phyloP scores from a whole-genome alignment of 2,329 filamentous ascomycete species.

The Fusarium liriodendri region DNA sequence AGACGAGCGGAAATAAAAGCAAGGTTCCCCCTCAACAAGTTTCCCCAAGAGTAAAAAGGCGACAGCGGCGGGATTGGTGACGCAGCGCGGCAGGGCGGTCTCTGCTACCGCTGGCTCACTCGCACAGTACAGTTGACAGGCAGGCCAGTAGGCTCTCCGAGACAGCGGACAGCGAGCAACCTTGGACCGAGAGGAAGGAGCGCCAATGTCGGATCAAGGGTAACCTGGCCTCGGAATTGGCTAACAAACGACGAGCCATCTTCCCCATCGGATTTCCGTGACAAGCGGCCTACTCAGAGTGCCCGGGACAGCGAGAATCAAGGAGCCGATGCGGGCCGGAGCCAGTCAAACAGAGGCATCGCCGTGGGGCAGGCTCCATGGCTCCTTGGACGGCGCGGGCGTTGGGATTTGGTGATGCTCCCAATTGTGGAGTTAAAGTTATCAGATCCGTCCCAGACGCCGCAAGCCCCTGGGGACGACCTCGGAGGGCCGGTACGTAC shows the following conservation, averaged over 20 bases:
- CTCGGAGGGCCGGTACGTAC: background rate
- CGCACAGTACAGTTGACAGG: conserved; percentile 16
- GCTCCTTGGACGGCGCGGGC: conserved; percentile 9
- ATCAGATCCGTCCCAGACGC: conserved; percentile 44
- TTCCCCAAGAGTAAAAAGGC: background rate
- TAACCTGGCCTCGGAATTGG: conserved; percentile 2
- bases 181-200: conserved; percentile 8
- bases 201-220: conserved; percentile 32
- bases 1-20: conserved; percentile 18
- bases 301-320: conserved; percentile 2
- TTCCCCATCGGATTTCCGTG: conserved; percentile 21
- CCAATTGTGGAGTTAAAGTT: conserved; percentile 44
- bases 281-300: conserved; percentile 7
- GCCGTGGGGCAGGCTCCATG: conserved; percentile 35
- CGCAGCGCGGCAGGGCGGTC: conserved; percentile 4
- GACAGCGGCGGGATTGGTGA: conserved; percentile 10
- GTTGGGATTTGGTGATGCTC: conserved; percentile 20
- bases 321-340: conserved; percentile 1
- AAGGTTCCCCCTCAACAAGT: conserved; percentile 5
- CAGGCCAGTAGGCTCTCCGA: background rate
- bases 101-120: conserved; percentile 3
- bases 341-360: conserved; percentile 21
- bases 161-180: background rate
- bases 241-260: conserved; percentile 1
- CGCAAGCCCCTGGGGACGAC: conserved; percentile 22